Conservation (phyloP, 2,329 filamentous ascomycete genomes). For the Talaromyces albobiverticillius region DNA sequence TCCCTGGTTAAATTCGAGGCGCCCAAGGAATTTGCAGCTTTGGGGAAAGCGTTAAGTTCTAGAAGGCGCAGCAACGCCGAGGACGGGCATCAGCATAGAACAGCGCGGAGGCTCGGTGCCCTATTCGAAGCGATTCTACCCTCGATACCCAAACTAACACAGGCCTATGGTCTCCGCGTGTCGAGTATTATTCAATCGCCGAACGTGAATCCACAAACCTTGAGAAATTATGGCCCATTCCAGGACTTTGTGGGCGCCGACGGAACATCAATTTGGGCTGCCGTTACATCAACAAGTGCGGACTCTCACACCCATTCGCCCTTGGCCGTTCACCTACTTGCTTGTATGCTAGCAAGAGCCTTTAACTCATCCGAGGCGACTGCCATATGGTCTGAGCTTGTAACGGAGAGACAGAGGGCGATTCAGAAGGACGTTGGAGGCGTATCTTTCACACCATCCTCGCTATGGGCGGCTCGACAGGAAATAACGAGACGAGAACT, state of each 20-base stretch:
- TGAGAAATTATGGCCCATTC: background rate
- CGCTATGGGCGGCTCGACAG: background rate
- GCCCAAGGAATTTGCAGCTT: slow-evolving; percentile 32
- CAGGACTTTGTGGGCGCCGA: slow-evolving; percentile 17
- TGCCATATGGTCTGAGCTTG: slow-evolving; percentile 32
- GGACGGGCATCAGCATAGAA: slow-evolving; percentile 33
- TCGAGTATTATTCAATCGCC: background rate
- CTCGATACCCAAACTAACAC: slow-evolving; percentile 29
- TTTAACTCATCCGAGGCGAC: slow-evolving; percentile 26
- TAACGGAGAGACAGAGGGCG: slow-evolving; percentile 10
- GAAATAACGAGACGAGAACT: background rate
- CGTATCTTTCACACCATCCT: background rate
- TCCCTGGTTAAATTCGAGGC: slow-evolving; percentile 40
- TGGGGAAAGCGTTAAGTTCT: slow-evolving; percentile 31
- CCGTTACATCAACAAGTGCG: slow-evolving; percentile 22
- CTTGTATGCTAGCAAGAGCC: slow-evolving; percentile 30
- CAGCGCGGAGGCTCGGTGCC: slow-evolving; percentile 38
- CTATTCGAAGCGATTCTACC: slow-evolving; percentile 38
- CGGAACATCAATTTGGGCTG: slow-evolving; percentile 21
- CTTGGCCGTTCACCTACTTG: slow-evolving; percentile 31
- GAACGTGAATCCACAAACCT: background rate
- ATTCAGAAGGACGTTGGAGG: background rate
- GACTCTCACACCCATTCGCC: slow-evolving; percentile 21
- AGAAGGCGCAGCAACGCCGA: slow-evolving; percentile 36
- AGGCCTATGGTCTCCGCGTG: slow-evolving; percentile 17